A percentile compares a stretch with the other conserved stretches of the same genome.
Conservation (phyloP, 208 protist species). For the Trypanosomatidae sp. region DNA sequence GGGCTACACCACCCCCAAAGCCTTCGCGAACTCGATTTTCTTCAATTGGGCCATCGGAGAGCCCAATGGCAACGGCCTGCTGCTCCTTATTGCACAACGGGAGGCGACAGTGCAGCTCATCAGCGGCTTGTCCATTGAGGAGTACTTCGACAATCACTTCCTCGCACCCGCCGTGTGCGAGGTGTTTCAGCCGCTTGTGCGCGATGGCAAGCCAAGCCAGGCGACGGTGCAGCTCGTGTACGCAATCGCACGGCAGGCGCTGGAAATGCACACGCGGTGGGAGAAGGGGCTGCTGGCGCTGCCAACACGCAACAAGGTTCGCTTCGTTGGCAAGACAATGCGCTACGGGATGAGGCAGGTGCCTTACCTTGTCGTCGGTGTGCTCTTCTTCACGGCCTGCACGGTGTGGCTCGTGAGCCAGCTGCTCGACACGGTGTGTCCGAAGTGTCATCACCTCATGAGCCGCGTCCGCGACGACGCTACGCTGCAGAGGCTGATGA, state of each 20-base stretch:
- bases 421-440: conserved; percentile 79
- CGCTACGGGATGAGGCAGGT: conserved; percentile 59
- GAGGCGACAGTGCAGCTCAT: conserved; percentile 85
- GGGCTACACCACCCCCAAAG: conserved; percentile 75
- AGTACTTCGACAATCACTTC: conserved; percentile 81
- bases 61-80: conserved; percentile 70
- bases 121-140: conserved; percentile 67
- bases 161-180: conserved; percentile 66
- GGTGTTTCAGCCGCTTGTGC: conserved; percentile 83
- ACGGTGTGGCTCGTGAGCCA: conserved; percentile 65
- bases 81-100: conserved; percentile 78
- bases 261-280: conserved; percentile 78
- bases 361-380: conserved; percentile 60
- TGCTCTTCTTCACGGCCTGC: conserved; percentile 59
- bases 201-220: conserved; percentile 75
- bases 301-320: conserved; percentile 70
- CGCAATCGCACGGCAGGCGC: conserved; percentile 80
- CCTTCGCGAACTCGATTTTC: conserved; percentile 86
- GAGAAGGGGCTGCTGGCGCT: conserved; percentile 54
- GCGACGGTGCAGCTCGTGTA: conserved; percentile 86
- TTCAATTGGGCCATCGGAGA: conserved; percentile 86
- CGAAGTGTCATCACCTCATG: conserved; percentile 71
- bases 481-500: conserved; percentile 61
- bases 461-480: conserved; percentile 71
- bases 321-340: conserved; percentile 58